Conservation (phyloP, 2,329 filamentous ascomycete genomes). For the Sporothrix variecibatus region DNA sequence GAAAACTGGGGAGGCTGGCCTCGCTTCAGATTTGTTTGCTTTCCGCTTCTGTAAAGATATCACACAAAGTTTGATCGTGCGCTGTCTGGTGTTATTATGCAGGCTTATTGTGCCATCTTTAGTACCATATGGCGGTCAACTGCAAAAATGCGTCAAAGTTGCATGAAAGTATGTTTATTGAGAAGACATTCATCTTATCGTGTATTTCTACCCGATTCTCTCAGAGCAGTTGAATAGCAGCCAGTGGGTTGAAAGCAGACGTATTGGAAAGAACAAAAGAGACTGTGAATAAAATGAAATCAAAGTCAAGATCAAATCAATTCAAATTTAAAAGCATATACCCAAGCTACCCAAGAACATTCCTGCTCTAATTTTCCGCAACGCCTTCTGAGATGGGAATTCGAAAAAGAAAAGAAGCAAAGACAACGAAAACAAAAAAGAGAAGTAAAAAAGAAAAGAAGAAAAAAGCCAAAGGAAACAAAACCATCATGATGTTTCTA, state of each 20-base stretch:
- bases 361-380: constrained; percentile 3
- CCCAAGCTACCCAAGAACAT: neutral
- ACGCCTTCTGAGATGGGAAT: constrained; percentile 4
- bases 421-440: neutral
- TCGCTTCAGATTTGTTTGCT: neutral
- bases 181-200: neutral
- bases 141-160: neutral
- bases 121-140: neutral
- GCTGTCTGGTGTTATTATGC: neutral
- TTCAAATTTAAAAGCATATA: neutral
- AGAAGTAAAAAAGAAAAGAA: neutral
- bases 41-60: neutral
- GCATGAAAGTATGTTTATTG: neutral
- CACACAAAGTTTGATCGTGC: neutral
- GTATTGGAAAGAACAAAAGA: neutral
- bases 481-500: neutral
- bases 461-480: neutral
- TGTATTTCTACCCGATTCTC: neutral
- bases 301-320: neutral
- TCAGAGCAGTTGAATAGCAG: neutral
- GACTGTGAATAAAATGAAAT: neutral
- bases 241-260: neutral
- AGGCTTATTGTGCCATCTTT: neutral
- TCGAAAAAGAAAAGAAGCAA: neutral
- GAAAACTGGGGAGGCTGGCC: neutral